A percentile compares a stretch with the other conserved stretches of the same genome.
Conservation (phyloP, 169 alveolate genomes). For the Eimeria sp. region DNA sequence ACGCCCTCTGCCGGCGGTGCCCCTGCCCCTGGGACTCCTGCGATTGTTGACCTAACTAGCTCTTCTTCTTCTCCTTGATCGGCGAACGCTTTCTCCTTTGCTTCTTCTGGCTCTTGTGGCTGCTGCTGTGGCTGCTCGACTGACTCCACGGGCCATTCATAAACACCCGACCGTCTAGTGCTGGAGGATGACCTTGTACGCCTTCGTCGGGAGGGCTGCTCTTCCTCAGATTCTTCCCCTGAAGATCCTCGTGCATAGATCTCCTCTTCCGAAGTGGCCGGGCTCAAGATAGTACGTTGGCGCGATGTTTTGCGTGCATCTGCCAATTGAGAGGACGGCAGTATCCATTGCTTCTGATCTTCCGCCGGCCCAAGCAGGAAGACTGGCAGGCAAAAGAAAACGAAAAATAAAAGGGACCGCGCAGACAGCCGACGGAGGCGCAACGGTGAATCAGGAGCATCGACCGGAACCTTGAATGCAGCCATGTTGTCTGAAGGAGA, state of each 20-base stretch:
- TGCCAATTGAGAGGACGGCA: neutral
- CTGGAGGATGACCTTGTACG: neutral
- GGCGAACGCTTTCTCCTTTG: neutral
- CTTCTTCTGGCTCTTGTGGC: neutral
- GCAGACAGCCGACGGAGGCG: neutral
- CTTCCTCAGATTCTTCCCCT: neutral
- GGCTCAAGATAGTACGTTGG: neutral
- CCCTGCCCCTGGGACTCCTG: neutral
- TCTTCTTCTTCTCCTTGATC: neutral
- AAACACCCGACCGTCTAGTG: neutral
- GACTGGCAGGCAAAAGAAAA: neutral
- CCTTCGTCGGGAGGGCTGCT: neutral
- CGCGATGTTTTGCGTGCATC: neutral
- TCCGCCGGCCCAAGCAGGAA: neutral
- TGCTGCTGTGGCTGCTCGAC: neutral
- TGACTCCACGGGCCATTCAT: neutral
- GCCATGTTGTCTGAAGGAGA: neutral
- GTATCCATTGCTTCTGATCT: neutral
- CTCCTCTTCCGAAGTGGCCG: neutral
- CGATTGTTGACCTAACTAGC: neutral
- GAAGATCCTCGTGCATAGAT: neutral
- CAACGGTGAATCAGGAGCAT: neutral
- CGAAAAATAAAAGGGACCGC: neutral
- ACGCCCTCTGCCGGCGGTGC: slow-evolving; percentile 5
- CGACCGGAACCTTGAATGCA: neutral